These are phyloP conservation scores for Colletotrichum neosansevieriae DNA, from an alignment of 2,329 filamentous ascomycete genomes.

Conservation along the genomic window DNA sequence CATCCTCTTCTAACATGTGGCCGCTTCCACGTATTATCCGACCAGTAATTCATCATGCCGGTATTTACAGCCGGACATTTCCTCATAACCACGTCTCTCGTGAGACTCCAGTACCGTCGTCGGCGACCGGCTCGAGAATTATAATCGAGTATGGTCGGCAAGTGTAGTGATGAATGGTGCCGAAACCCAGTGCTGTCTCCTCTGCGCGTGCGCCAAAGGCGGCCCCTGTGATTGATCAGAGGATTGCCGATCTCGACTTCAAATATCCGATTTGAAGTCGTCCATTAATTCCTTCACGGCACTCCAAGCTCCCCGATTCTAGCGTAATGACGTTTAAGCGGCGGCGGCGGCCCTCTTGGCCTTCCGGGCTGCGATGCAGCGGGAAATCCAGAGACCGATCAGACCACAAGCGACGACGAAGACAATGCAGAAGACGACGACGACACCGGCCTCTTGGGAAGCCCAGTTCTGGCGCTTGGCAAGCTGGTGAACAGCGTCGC, in stretches of 20 bases:
- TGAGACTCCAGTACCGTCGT: conserved; percentile 25
- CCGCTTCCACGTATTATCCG: conserved; percentile 32
- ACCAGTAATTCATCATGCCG: conserved; percentile 21
- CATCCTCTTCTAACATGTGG: conserved; percentile 25
- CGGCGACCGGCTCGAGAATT: conserved; percentile 20
- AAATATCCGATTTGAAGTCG: neutral
- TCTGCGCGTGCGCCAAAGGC: neutral
- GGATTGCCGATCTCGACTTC: conserved; percentile 1
- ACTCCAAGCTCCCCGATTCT: neutral
- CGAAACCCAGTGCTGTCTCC: conserved; percentile 9
- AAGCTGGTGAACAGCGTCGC: conserved; percentile 54
- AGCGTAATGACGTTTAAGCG: conserved; percentile 4
- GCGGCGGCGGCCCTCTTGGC: conserved; percentile 44
- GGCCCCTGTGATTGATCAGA: neutral
- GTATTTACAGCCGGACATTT: conserved; percentile 27
- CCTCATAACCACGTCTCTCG: conserved; percentile 29
- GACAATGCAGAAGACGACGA: conserved; percentile 59
- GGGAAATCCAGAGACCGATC: conserved; percentile 48
- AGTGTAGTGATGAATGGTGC: conserved; percentile 2
- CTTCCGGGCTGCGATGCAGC: conserved; percentile 49
- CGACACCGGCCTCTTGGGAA: conserved; percentile 53
- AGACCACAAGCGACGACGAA: conserved; percentile 53
- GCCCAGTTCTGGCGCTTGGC: conserved; percentile 58
- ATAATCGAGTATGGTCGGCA: conserved; percentile 14
- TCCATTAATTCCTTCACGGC: conserved; percentile 19